Evolutionary conservation across 2,329 filamentous ascomycete genomes (phyloP).

Genomic region (Sclerotinia trifoliorum): DNA sequence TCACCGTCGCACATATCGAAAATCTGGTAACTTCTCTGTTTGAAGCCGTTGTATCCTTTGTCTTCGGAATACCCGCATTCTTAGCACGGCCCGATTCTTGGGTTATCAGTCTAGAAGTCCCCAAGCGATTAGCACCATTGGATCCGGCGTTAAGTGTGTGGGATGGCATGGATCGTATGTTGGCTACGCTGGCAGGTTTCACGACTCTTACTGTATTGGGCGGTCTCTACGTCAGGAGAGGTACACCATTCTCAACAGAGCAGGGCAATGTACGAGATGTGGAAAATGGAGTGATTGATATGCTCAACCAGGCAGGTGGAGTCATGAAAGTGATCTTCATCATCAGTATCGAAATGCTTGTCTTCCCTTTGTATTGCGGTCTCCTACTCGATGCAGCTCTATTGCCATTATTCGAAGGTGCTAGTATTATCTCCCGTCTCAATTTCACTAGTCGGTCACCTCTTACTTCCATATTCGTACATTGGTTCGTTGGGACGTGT

Average conservation of each 20-base stretch:
- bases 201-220: conserved; percentile 70
- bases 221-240: conserved; percentile 74
- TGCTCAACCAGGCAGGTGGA: conserved; percentile 87
- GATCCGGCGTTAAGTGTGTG: conserved; percentile 65
- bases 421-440: conserved; percentile 73
- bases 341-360: conserved; percentile 98
- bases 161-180: conserved; percentile 62
- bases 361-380: conserved; percentile 94
- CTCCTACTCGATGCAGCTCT: conserved; percentile 85
- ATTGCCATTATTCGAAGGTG: conserved; percentile 81
- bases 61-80: conserved; percentile 40
- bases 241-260: conserved; percentile 62
- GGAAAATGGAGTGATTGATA: conserved; percentile 79
- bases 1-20: conserved; percentile 29
- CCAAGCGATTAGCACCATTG: conserved; percentile 41
- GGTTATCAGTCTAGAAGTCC: conserved; percentile 56
- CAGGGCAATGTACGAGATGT: conserved; percentile 54
- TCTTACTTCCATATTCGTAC: conserved; percentile 88
- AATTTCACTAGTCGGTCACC: conserved; percentile 77
- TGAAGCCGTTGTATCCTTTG: not conserved
- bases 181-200: conserved; percentile 81
- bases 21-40: not conserved
- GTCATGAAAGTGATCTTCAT: conserved; percentile 98
- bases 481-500: conserved; percentile 98
- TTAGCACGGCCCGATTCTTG: conserved; percentile 53